Evolutionary conservation across 2,329 filamentous ascomycete genomes (phyloP).

Genomic region (Botrytis tulipae): DNA sequence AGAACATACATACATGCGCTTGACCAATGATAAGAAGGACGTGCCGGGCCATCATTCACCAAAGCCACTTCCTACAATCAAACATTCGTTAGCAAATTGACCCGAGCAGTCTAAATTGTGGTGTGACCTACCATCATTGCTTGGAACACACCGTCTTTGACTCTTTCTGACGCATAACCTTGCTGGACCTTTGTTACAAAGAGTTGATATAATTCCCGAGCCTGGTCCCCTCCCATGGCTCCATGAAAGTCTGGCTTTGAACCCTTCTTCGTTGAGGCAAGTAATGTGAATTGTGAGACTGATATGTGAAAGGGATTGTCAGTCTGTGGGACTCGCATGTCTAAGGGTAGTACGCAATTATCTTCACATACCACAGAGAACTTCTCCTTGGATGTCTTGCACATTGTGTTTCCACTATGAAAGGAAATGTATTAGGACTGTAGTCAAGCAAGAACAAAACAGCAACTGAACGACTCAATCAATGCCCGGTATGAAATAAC

Average conservation of each 20-base stretch:
- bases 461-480: neutral
- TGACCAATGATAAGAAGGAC: neutral
- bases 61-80: slow-evolving; percentile 68
- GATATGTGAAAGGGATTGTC: slow-evolving; percentile 15
- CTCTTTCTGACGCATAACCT: slow-evolving; percentile 68
- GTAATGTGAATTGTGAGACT: slow-evolving; percentile 96
- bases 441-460: neutral
- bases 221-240: slow-evolving; percentile 74
- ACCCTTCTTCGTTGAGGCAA: slow-evolving; percentile 92
- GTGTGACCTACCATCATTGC: slow-evolving; percentile 75
- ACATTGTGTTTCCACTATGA: slow-evolving; percentile 86
- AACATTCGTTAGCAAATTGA: slow-evolving; percentile 1
- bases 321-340: neutral
- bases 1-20: neutral
- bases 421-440: slow-evolving; percentile 25
- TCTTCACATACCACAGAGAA: slow-evolving; percentile 74
- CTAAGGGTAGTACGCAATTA: neutral
- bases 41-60: slow-evolving; percentile 77
- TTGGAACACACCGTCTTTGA: slow-evolving; percentile 95
- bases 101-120: neutral
- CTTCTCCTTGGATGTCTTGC: slow-evolving; percentile 81
- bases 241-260: slow-evolving; percentile 94
- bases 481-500: neutral
- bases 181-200: slow-evolving; percentile 77
- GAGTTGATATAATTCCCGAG: slow-evolving; percentile 76